A percentile compares a stretch with the other conserved stretches of the same genome.
These are phyloP conservation scores for Plasmodium malariae DNA, from an alignment of 169 alveolate species.

Conservation along the genomic window DNA sequence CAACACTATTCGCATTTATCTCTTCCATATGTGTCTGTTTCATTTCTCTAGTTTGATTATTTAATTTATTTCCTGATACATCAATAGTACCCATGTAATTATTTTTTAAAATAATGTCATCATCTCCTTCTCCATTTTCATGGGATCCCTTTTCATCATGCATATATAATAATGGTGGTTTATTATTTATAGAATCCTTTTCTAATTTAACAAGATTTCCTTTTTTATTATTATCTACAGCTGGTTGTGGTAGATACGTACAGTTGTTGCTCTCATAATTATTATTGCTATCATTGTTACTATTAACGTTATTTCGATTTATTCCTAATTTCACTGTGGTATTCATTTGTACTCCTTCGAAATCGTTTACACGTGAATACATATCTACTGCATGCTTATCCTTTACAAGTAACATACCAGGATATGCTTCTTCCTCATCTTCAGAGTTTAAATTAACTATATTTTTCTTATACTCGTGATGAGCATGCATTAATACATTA, in stretches of 20 bases:
- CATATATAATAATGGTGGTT: not conserved
- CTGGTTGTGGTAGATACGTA: not conserved
- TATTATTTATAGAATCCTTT: not conserved
- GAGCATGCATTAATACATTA: not conserved
- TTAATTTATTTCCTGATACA: not conserved
- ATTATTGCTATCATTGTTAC: not conserved
- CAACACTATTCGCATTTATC: not conserved
- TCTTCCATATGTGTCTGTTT: not conserved
- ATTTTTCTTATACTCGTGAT: not conserved
- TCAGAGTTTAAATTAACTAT: constrained; percentile 19
- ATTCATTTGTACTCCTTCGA: not conserved
- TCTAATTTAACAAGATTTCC: not conserved
- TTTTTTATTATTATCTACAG: not conserved
- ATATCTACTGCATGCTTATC: not conserved
- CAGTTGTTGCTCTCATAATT: not conserved
- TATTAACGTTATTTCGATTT: not conserved
- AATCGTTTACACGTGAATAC: not conserved
- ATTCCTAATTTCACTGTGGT: not conserved
- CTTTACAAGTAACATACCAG: not conserved
- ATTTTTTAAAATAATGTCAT: not conserved
- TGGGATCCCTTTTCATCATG: not conserved
- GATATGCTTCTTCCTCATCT: constrained; percentile 17
- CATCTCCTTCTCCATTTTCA: not conserved
- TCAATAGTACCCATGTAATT: not conserved
- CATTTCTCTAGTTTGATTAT: not conserved